Conservation (phyloP, 495 filamentous ascomycete genomes). For the Lichenothelia convexa region DNA sequence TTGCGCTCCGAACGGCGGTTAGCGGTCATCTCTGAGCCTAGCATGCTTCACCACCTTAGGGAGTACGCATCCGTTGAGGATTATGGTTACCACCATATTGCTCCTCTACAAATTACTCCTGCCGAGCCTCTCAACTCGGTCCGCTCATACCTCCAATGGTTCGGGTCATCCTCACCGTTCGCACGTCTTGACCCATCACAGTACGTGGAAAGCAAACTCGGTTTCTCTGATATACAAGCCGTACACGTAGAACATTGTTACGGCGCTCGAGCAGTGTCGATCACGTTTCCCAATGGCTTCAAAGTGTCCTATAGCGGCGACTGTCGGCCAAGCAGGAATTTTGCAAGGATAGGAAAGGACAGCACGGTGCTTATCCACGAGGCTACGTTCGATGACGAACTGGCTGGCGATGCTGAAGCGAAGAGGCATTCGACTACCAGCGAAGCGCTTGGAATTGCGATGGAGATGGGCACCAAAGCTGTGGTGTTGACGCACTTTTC, state of each 20-base stretch:
- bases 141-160: constrained; percentile 7
- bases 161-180: constrained; percentile 5
- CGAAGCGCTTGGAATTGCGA: constrained; percentile 66
- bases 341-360: constrained; percentile 49
- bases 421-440: constrained; percentile 80
- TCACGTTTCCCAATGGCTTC: constrained; percentile 42
- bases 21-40: constrained; percentile 39
- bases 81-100: constrained; percentile 44
- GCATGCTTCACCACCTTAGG: constrained; percentile 51
- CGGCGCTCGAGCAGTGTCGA: constrained; percentile 52
- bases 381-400: constrained; percentile 83
- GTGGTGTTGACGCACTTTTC: constrained; percentile 85
- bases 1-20: too few species aligned
- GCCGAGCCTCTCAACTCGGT: constrained; percentile 2
- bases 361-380: constrained; percentile 83
- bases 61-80: constrained; percentile 68
- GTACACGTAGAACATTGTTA: constrained; percentile 58
- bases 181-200: too few species aligned
- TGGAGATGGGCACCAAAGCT: constrained; percentile 53
- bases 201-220: too few species aligned
- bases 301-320: constrained; percentile 88
- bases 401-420: constrained; percentile 53
- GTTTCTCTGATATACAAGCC: constrained; percentile 34
- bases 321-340: constrained; percentile 56
- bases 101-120: constrained; percentile 24